These are phyloP conservation scores for Cytospora schulzeri DNA, from an alignment of 2,329 filamentous ascomycete species.

Conservation along the genomic window DNA sequence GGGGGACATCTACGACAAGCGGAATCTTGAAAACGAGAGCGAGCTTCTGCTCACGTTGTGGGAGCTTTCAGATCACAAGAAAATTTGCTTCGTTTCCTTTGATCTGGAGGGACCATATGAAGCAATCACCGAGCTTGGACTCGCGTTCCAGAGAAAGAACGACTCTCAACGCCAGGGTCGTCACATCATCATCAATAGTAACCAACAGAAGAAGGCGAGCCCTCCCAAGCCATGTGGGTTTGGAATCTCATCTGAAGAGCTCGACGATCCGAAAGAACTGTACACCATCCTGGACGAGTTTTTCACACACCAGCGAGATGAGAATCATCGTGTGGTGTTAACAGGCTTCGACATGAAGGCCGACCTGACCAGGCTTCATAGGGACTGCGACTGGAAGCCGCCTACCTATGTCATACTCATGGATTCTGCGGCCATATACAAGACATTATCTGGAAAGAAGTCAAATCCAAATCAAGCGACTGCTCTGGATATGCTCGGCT, in stretches of 20 bases:
- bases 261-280: background rate
- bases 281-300: background rate
- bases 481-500: background rate
- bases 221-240: background rate
- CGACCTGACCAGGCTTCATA: background rate
- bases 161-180: background rate
- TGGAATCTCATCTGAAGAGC: background rate
- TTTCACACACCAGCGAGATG: background rate
- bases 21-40: background rate
- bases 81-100: background rate
- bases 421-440: background rate
- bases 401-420: background rate
- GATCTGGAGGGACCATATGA: background rate
- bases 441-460: background rate
- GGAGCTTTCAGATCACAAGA: background rate
- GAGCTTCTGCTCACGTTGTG: background rate
- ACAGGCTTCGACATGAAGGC: slow-evolving; percentile 1
- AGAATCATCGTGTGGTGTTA: background rate
- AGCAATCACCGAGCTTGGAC: background rate
- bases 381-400: background rate
- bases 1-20: background rate
- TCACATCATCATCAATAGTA: background rate
- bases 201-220: background rate
- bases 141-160: background rate
- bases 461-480: background rate